Evolutionary conservation across 345 rosid genomes (phyloP).

Genomic region (Rubroshorea leprosula): DNA sequence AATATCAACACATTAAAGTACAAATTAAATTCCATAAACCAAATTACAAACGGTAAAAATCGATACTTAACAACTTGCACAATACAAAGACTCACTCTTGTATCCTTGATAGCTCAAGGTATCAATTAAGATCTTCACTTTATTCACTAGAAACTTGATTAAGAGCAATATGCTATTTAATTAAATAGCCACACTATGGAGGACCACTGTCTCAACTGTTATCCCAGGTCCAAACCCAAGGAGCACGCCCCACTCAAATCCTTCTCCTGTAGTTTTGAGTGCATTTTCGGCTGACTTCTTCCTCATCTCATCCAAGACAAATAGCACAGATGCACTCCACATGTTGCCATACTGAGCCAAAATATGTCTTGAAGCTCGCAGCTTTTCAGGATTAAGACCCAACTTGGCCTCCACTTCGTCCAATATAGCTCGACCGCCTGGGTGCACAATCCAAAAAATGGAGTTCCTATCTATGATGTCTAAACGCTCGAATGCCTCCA

Average conservation of each 20-base stretch:
- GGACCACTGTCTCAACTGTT: conserved; percentile 46
- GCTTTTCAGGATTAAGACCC: conserved; percentile 32
- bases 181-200: conserved; percentile 27
- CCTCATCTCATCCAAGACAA: conserved; percentile 46
- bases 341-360: conserved; percentile 41
- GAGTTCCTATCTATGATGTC: conserved; percentile 54
- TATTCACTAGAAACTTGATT: no score
- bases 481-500: conserved; percentile 35
- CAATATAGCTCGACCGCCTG: conserved; percentile 48
- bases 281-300: conserved; percentile 30
- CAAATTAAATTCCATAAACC: no score
- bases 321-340: conserved; percentile 40
- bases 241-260: conserved; percentile 53
- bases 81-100: no score
- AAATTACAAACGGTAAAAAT: no score
- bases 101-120: no score
- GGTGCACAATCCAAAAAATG: conserved; percentile 44
- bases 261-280: conserved; percentile 37
- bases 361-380: conserved; percentile 30
- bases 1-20: no score
- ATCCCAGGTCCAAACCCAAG: conserved; percentile 56
- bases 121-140: no score
- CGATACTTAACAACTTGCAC: no score
- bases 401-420: conserved; percentile 37
- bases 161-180: no score